Percentiles rank a stretch among this genome's conserved stretches.
Evolutionary conservation across 768 basidiomycete genomes (phyloP).

Genomic region (Mycena olivaceomarginata): DNA sequence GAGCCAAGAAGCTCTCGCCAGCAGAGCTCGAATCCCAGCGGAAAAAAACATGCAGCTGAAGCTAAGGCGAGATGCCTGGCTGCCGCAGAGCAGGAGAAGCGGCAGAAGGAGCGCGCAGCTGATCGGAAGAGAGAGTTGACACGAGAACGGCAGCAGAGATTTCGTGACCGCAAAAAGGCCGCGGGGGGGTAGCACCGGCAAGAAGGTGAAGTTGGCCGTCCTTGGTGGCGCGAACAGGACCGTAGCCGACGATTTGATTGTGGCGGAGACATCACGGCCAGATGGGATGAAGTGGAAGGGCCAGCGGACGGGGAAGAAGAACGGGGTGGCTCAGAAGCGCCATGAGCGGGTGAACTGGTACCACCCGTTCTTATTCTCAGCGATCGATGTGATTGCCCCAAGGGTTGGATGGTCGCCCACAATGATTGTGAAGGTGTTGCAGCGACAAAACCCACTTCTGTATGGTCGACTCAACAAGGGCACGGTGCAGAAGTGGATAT

Average conservation of each 20-base stretch:
- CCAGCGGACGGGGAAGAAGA: conserved; percentile 22
- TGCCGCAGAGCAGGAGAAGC: too few species aligned
- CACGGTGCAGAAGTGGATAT: too few species aligned
- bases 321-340: conserved; percentile 34
- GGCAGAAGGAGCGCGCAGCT: neutral
- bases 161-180: conserved; percentile 15
- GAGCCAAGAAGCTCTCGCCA: conserved; percentile 1
- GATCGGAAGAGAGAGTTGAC: neutral
- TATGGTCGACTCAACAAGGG: too few species aligned
- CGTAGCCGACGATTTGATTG: neutral
- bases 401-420: neutral
- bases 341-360: conserved; percentile 44
- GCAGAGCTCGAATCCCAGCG: neutral
- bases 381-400: conserved; percentile 22
- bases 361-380: conserved; percentile 45
- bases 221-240: neutral
- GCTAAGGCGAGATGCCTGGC: neutral
- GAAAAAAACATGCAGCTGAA: conserved; percentile 19
- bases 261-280: conserved; percentile 3
- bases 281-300: conserved; percentile 15
- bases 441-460: too few species aligned
- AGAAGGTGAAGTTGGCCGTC: neutral
- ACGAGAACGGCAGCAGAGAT: conserved; percentile 13
- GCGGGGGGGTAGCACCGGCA: neutral
- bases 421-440: too few species aligned